Percentiles rank a stretch among this genome's conserved stretches.
Evolutionary conservation across 306 rosid genomes (phyloP).

Genomic region (Castanea mollissima): DNA sequence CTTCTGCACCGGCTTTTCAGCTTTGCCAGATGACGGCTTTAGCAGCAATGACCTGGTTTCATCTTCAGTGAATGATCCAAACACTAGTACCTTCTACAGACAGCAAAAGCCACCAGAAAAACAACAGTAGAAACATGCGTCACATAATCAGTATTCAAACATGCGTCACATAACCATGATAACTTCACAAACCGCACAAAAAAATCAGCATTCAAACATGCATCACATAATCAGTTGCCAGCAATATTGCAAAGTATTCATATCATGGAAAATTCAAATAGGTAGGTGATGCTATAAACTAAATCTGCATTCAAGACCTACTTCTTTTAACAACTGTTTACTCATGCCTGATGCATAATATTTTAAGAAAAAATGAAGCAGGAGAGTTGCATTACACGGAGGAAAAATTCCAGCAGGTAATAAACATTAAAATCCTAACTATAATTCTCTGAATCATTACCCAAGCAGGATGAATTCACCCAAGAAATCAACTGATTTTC

Average conservation of each 20-base stretch:
- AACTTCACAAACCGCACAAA: not conserved
- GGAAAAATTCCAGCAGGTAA: not conserved
- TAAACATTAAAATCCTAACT: not conserved
- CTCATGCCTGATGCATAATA: not conserved
- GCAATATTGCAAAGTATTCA: not conserved
- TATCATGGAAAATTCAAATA: not conserved
- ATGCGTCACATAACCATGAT: not conserved
- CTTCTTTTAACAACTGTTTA: not conserved
- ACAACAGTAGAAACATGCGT: not conserved
- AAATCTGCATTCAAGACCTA: slow-evolving; percentile 2
- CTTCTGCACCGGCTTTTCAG: slow-evolving; percentile 47
- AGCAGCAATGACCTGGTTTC: slow-evolving; percentile 66
- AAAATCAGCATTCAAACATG: not conserved
- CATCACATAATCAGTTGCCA: not conserved
- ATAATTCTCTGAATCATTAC: not conserved
- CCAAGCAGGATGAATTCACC: not conserved
- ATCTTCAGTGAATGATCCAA: slow-evolving; percentile 93
- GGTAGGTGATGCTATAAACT: not conserved
- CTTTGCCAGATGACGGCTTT: slow-evolving; percentile 38
- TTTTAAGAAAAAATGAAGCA: not conserved
- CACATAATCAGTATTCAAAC: too few species aligned
- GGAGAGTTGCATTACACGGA: not conserved
- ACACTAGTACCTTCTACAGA: slow-evolving; percentile 47
- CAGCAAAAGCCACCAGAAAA: slow-evolving; percentile 10
- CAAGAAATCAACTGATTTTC: not conserved